These are phyloP conservation scores for Russula compacta DNA, from an alignment of 768 basidiomycete genomes.

Conservation along the genomic window DNA sequence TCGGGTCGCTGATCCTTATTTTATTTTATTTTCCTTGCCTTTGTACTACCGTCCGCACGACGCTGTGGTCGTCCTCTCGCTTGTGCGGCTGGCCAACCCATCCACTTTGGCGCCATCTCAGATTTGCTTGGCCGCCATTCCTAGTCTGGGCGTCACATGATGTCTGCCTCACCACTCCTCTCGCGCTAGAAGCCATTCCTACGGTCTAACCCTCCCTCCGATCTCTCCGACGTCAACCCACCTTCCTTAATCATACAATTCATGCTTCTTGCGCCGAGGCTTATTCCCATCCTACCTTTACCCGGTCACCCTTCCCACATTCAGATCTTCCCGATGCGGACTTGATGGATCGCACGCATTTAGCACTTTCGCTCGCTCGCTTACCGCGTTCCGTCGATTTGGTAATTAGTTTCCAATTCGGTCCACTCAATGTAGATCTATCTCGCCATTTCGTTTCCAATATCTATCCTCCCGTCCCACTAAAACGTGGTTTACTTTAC, in stretches of 20 bases:
- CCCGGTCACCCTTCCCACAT: background rate
- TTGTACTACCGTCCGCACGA: background rate
- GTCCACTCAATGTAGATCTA: background rate
- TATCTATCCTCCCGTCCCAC: background rate
- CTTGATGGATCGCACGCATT: slow-evolving; percentile 9
- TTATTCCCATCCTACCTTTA: slow-evolving; percentile 11
- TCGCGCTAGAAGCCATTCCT: slow-evolving; percentile 2
- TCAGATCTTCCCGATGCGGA: slow-evolving; percentile 14
- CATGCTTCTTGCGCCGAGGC: slow-evolving; percentile 9
- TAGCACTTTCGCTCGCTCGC: background rate
- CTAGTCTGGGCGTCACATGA: slow-evolving; percentile 8
- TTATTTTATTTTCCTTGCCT: background rate
- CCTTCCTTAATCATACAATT: background rate
- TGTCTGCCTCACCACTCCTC: background rate
- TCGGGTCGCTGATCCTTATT: slow-evolving; percentile 10
- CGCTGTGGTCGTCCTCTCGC: too few relatives aligned
- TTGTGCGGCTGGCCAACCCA: too few relatives aligned
- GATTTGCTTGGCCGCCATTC: background rate
- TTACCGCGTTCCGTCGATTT: background rate
- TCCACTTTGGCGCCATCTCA: background rate
- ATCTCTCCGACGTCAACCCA: slow-evolving; percentile 17
- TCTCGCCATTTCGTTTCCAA: slow-evolving; percentile 1
- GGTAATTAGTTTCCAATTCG: background rate
- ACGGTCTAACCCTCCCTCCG: slow-evolving; percentile 1
- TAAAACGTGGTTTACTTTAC: background rate